A percentile compares a stretch with the other conserved stretches of the same genome.
phyloP scores from a whole-genome alignment of 257 asterid species.

The Solanum pimpinellifolium region DNA sequence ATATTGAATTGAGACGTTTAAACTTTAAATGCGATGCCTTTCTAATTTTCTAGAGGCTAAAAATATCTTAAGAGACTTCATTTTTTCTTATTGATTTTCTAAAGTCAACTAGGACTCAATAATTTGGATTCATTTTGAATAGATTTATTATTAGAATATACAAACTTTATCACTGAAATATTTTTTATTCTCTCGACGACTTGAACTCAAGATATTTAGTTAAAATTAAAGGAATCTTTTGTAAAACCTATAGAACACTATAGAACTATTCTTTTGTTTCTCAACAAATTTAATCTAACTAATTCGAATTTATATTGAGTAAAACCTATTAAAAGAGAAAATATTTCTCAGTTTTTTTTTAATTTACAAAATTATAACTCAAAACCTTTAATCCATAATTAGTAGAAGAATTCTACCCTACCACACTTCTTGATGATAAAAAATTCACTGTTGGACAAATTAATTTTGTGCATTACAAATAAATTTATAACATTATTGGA shows the following conservation, averaged over 20 bases:
- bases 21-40: background rate
- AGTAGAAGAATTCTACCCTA: background rate
- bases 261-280: background rate
- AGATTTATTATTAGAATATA: background rate
- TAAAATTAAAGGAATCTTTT: background rate
- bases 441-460: background rate
- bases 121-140: background rate
- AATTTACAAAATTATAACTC: background rate
- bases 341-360: background rate
- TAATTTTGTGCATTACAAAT: background rate
- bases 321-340: background rate
- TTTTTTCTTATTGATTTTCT: background rate
- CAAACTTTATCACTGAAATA: rapidly evolving
- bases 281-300: background rate
- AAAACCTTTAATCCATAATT: background rate
- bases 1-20: background rate
- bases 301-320: background rate
- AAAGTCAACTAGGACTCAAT: background rate
- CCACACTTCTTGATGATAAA: background rate
- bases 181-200: background rate
- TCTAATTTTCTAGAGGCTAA: background rate
- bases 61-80: background rate
- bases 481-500: background rate
- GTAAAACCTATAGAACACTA: no score
- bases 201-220: background rate